Conservation (phyloP, 140 eudicot genomes). For the Flaveria floridana region DNA sequence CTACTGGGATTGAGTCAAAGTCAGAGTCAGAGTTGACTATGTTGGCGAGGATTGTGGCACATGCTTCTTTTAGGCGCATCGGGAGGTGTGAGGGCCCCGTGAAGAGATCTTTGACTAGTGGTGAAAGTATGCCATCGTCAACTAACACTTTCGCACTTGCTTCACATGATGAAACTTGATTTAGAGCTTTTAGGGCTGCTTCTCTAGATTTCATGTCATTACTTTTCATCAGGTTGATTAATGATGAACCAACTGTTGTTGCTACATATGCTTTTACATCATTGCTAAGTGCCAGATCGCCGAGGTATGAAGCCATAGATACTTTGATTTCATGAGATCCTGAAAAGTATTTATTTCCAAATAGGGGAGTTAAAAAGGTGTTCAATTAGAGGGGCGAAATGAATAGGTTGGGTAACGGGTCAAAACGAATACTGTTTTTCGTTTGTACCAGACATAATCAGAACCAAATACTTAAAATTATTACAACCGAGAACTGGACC, state of each 20-base stretch:
- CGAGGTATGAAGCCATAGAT: conserved; percentile 89
- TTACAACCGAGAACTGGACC: not conserved
- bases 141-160: conserved; percentile 69
- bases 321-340: conserved; percentile 77
- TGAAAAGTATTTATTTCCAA: conserved; percentile 35
- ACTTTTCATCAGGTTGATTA: conserved; percentile 65
- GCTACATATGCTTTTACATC: conserved; percentile 85
- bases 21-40: conserved; percentile 66
- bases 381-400: not conserved
- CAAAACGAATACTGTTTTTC: not conserved
- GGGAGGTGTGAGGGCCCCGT: conserved; percentile 60
- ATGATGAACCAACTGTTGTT: conserved; percentile 63
- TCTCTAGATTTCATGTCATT: conserved; percentile 61
- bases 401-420: not conserved
- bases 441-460: not conserved
- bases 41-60: conserved; percentile 87
- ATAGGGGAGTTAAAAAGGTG: not conserved
- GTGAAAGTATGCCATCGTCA: conserved; percentile 80
- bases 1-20: conserved; percentile 65
- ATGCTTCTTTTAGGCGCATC: conserved; percentile 66
- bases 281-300: conserved; percentile 81
- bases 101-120: conserved; percentile 78
- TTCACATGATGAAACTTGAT: conserved; percentile 86
- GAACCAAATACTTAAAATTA: not conserved
- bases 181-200: conserved; percentile 86